Evolutionary conservation across 257 asterid species (phyloP).

Genomic region (Echium plantagineum): DNA sequence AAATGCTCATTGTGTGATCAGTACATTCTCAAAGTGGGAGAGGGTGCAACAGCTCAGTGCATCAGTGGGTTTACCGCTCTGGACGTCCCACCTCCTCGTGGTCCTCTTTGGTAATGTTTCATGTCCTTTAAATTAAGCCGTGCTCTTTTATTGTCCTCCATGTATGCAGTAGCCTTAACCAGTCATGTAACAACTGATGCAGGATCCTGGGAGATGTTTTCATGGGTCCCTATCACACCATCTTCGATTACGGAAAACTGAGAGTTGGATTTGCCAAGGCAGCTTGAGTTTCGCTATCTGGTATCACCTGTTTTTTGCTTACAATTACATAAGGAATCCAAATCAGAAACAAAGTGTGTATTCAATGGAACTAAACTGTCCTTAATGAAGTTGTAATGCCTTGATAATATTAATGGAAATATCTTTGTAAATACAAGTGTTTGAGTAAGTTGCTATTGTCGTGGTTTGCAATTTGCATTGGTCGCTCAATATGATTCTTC

Average conservation of each 20-base stretch:
- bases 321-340: background rate
- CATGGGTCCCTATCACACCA: conserved; percentile 4
- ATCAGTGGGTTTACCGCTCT: conserved; percentile 81
- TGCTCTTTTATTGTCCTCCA: background rate
- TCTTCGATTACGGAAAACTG: conserved; percentile 2
- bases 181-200: background rate
- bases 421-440: background rate
- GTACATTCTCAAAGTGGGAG: conserved; percentile 89
- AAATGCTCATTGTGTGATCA: conserved; percentile 11
- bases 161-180: background rate
- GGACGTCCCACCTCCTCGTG: conserved; percentile 92
- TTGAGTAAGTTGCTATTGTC: background rate
- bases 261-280: conserved; percentile 7
- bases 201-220: background rate
- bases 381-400: background rate
- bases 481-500: too few relatives aligned
- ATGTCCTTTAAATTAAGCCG: background rate
- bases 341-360: background rate
- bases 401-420: too few relatives aligned
- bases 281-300: background rate
- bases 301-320: background rate
- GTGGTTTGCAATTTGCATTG: too few relatives aligned
- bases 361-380: background rate
- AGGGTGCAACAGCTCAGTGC: conserved; percentile 77
- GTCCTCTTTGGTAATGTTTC: conserved; percentile 82